Evolutionary conservation across 768 basidiomycete species (phyloP).

Genomic region (Suillus paluster): DNA sequence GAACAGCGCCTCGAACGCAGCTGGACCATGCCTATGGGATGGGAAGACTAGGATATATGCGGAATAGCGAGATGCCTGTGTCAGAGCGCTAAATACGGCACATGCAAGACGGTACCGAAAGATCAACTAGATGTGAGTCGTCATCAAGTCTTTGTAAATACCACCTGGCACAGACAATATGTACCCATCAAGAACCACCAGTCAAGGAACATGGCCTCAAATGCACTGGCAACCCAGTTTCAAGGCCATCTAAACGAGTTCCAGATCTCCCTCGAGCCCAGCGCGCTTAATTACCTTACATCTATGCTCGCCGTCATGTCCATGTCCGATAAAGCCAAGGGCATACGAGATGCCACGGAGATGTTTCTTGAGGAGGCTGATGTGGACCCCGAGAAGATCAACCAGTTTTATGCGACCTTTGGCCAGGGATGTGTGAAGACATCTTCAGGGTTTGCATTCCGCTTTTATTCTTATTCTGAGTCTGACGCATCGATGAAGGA

Average conservation of each 20-base stretch:
- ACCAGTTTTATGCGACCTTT: constrained; percentile 13
- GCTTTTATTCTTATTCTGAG: not conserved
- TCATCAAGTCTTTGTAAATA: not conserved
- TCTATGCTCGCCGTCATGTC: constrained; percentile 16
- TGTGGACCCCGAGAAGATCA: constrained; percentile 12
- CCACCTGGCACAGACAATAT: not conserved
- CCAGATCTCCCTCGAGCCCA: constrained; percentile 13
- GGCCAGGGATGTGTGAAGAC: not conserved
- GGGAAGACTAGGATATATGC: too few species aligned
- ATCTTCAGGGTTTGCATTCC: not conserved
- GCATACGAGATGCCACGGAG: constrained; percentile 13
- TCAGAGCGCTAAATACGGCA: too few species aligned
- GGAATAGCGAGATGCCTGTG: too few species aligned
- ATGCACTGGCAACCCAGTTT: constrained; percentile 9
- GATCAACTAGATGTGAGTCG: constrained; percentile 1
- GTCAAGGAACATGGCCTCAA: not conserved
- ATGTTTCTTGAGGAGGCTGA: constrained; percentile 17
- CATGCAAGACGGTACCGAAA: not conserved
- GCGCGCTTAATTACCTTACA: constrained; percentile 16
- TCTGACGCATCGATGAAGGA: constrained; percentile 4
- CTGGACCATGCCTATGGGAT: too few species aligned
- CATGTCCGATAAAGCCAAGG: constrained; percentile 1
- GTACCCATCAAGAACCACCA: not conserved
- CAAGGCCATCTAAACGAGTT: constrained; percentile 11
- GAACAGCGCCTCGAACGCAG: too few species aligned